Percentiles rank a stretch among this genome's conserved stretches.
Conservation (phyloP, 805 yeast genomes). For the Starmerella geochares region DNA sequence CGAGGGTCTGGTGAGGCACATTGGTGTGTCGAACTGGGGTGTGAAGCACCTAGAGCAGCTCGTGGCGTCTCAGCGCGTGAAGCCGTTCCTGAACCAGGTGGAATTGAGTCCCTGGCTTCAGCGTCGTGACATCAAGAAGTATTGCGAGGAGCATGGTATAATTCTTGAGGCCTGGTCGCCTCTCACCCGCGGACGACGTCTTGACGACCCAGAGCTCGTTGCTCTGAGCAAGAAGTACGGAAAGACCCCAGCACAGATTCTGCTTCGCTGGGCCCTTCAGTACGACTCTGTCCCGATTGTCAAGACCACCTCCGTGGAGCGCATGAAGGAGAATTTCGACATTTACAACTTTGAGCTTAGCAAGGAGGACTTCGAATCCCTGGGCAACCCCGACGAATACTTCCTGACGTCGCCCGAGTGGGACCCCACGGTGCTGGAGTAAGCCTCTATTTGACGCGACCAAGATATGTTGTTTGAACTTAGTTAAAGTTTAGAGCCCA, state of each 20-base stretch:
- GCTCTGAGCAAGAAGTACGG: constrained; percentile 34
- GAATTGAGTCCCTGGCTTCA: constrained; percentile 83
- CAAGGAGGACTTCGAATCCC: constrained; percentile 26
- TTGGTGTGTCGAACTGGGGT: constrained; percentile 61
- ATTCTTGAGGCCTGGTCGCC: constrained; percentile 71
- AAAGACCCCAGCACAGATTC: constrained; percentile 38
- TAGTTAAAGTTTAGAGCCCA: too few relatives aligned
- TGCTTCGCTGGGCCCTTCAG: constrained; percentile 42
- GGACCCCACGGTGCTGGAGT: constrained; percentile 31
- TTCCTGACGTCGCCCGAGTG: constrained; percentile 27
- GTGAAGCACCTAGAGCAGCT: constrained; percentile 47
- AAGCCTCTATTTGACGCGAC: too few relatives aligned
- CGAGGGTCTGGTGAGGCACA: constrained; percentile 40
- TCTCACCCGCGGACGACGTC: constrained; percentile 54
- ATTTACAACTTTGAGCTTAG: constrained; percentile 39
- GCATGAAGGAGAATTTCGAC: constrained; percentile 49
- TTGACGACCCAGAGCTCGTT: constrained; percentile 30
- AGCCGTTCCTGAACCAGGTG: constrained; percentile 69
- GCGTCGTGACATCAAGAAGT: constrained; percentile 50
- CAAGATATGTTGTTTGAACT: too few relatives aligned
- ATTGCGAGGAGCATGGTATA: constrained; percentile 45
- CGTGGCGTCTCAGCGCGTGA: constrained; percentile 31
- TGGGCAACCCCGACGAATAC: constrained; percentile 29
- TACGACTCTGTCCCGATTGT: constrained; percentile 57
- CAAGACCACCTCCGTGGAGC: constrained; percentile 48